These are phyloP conservation scores for Clarireedia hainanense DNA, from an alignment of 2,329 filamentous ascomycete genomes.

Conservation along the genomic window DNA sequence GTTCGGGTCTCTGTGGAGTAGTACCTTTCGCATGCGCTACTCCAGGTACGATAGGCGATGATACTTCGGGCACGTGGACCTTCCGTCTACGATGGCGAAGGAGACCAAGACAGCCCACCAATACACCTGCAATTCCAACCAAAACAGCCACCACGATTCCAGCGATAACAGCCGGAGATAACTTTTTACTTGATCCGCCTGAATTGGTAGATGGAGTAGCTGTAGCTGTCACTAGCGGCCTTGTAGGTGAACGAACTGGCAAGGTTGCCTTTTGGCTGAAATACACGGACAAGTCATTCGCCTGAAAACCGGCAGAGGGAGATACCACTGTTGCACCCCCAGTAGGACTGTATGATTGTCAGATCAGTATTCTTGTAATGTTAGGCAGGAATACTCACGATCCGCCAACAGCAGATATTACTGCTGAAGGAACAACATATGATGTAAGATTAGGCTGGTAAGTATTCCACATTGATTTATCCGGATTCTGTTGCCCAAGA, in stretches of 20 bases:
- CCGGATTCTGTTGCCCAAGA: conserved; percentile 41
- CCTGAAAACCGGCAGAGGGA: conserved; percentile 42
- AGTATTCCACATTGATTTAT: conserved; percentile 42
- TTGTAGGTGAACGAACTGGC: conserved; percentile 42
- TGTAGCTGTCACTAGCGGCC: conserved; percentile 23
- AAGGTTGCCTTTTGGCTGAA: conserved; percentile 43
- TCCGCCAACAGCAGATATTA: conserved; percentile 45
- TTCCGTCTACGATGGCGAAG: conserved; percentile 20
- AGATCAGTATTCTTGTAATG: neutral
- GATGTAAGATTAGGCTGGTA: conserved; percentile 41
- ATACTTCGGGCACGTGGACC: neutral
- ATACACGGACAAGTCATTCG: conserved; percentile 43
- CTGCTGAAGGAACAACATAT: conserved; percentile 46
- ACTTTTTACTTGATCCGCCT: conserved; percentile 2
- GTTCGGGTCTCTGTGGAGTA: conserved; percentile 10
- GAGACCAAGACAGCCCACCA: conserved; percentile 26
- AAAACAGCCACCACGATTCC: conserved; percentile 36
- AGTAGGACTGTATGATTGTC: conserved; percentile 26
- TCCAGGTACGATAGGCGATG: neutral
- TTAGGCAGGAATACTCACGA: conserved; percentile 14
- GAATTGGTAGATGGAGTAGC: conserved; percentile 22
- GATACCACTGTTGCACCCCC: conserved; percentile 47
- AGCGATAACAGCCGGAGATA: conserved; percentile 35
- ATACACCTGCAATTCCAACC: neutral
- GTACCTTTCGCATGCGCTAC: neutral